These are phyloP conservation scores for Tylopilus subfusipes DNA, from an alignment of 768 basidiomycete species.

Conservation along the genomic window DNA sequence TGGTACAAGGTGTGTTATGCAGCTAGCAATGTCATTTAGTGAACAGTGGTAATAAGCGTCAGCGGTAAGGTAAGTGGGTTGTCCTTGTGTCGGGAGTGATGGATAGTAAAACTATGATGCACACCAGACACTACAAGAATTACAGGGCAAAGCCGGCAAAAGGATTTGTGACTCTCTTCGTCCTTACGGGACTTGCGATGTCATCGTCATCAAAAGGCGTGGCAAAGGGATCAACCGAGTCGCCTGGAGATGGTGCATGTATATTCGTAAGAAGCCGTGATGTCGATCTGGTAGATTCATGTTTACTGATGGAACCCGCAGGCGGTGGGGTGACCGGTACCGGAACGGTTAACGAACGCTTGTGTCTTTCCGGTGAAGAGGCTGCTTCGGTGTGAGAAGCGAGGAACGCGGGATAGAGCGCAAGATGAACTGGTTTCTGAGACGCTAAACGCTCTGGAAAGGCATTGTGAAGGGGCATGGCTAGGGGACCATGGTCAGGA, in stretches of 20 bases:
- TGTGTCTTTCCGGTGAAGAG: slow-evolving; percentile 16
- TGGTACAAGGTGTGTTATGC: slow-evolving; percentile 1
- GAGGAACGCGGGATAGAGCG: slow-evolving; percentile 16
- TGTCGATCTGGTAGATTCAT: slow-evolving; percentile 33
- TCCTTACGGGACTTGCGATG: slow-evolving; percentile 28
- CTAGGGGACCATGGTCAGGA: slow-evolving; percentile 26
- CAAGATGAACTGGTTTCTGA: slow-evolving; percentile 17
- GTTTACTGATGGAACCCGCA: slow-evolving; percentile 17
- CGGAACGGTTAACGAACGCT: slow-evolving; percentile 23
- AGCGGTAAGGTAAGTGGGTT: slow-evolving; percentile 9
- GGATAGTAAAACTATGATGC: neutral
- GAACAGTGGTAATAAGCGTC: slow-evolving; percentile 12
- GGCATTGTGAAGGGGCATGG: slow-evolving; percentile 43
- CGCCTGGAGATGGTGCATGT: slow-evolving; percentile 38
- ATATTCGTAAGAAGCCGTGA: slow-evolving; percentile 44
- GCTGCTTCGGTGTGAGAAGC: slow-evolving; percentile 2
- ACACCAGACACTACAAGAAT: too few species aligned
- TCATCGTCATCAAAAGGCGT: slow-evolving; percentile 81
- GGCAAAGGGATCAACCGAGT: slow-evolving; percentile 52
- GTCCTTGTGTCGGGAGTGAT: neutral
- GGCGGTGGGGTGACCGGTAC: slow-evolving; percentile 13
- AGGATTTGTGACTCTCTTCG: slow-evolving; percentile 54
- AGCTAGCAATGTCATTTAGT: slow-evolving; percentile 10
- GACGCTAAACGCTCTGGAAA: slow-evolving; percentile 26
- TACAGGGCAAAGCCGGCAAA: slow-evolving; percentile 39